Evolutionary conservation across 768 basidiomycete species (phyloP).

Genomic region (Boletales sp.): DNA sequence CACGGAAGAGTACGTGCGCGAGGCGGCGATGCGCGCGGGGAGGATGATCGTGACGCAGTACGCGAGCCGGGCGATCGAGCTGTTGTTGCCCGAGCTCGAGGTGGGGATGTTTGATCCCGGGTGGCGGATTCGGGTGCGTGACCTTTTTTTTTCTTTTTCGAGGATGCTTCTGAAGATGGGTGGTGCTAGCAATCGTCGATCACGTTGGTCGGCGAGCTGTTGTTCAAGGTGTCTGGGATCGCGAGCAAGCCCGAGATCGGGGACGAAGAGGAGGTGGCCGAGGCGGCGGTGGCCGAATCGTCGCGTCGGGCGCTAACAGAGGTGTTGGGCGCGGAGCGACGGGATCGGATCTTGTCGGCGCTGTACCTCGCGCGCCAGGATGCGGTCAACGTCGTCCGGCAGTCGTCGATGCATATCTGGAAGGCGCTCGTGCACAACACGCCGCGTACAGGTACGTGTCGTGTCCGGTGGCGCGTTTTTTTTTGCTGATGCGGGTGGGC

Average conservation of each 20-base stretch:
- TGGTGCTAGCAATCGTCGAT: constrained; percentile 81
- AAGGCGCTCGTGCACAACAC: constrained; percentile 96
- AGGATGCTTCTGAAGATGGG: no score
- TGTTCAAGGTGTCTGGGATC: constrained; percentile 97
- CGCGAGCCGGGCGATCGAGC: constrained; percentile 85
- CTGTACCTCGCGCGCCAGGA: constrained; percentile 95
- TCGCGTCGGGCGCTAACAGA: constrained; percentile 86
- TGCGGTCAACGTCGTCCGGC: constrained; percentile 82
- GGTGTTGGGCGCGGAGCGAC: constrained; percentile 80
- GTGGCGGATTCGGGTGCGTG: constrained; percentile 89
- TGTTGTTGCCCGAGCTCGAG: constrained; percentile 92
- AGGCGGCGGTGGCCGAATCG: constrained; percentile 64
- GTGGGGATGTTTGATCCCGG: constrained; percentile 90
- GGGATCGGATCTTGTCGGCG: constrained; percentile 87
- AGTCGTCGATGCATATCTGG: constrained; percentile 94
- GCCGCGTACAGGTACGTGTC: constrained; percentile 69
- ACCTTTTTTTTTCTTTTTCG: not conserved
- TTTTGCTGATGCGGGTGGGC: no score
- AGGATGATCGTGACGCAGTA: constrained; percentile 97
- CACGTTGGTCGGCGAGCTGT: constrained; percentile 89
- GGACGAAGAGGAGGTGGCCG: constrained; percentile 67
- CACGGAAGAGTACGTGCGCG: constrained; percentile 90
- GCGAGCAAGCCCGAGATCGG: constrained; percentile 77
- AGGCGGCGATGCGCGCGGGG: constrained; percentile 98
- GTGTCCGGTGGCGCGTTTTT: no score